These are phyloP conservation scores for Millerozyma miso DNA, from an alignment of 805 yeast genomes.

Conservation along the genomic window DNA sequence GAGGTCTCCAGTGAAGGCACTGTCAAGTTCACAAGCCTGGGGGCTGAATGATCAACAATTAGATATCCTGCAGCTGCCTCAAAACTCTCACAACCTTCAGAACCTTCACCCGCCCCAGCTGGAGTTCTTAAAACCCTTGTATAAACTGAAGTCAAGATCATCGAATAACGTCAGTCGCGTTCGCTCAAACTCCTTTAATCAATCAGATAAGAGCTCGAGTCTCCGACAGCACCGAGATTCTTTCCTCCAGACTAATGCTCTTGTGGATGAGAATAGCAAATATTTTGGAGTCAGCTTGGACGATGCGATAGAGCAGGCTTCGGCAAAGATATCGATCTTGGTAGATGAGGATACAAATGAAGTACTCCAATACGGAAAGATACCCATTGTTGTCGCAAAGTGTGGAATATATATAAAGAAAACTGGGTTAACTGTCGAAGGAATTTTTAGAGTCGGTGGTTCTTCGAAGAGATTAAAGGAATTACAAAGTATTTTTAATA, in stretches of 20 bases:
- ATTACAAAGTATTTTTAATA: constrained; percentile 75
- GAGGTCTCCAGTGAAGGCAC: constrained; percentile 9
- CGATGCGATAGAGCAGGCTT: constrained; percentile 68
- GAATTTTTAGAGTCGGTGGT: constrained; percentile 92
- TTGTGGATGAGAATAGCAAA: constrained; percentile 45
- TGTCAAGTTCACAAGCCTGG: background rate
- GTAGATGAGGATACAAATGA: constrained; percentile 51
- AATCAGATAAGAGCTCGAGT: constrained; percentile 23
- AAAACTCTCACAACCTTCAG: constrained; percentile 2
- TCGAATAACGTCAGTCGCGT: constrained; percentile 41
- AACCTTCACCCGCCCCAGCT: constrained; percentile 7
- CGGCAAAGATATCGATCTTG: constrained; percentile 67
- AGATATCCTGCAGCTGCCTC: constrained; percentile 5
- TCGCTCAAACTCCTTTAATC: constrained; percentile 34
- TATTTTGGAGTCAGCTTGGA: constrained; percentile 79
- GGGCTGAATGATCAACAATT: constrained; percentile 1
- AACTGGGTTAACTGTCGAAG: constrained; percentile 76
- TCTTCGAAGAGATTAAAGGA: constrained; percentile 84
- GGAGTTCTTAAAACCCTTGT: constrained; percentile 41
- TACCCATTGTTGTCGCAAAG: constrained; percentile 92
- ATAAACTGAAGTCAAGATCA: constrained; percentile 49
- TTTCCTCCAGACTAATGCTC: constrained; percentile 41
- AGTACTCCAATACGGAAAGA: constrained; percentile 74
- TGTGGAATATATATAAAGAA: constrained; percentile 85
- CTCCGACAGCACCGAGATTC: constrained; percentile 49